These are phyloP conservation scores for Cardamine occulta DNA, from an alignment of 345 rosid species.

Conservation along the genomic window DNA sequence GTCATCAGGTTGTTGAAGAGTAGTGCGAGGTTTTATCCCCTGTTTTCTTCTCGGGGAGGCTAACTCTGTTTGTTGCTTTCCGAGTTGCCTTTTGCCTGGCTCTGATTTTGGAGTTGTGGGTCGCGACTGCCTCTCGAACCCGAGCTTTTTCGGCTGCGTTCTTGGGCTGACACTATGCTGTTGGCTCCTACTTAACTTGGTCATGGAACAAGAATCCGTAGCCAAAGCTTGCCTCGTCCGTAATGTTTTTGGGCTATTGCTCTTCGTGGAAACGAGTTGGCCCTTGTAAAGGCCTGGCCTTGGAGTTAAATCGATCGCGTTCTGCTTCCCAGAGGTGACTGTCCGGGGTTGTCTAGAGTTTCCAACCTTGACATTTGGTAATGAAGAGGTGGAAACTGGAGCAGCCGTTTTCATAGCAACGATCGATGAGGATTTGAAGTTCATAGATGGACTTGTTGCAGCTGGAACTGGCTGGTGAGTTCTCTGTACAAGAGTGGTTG, in stretches of 20 bases:
- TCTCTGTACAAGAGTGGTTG: slow-evolving; percentile 44
- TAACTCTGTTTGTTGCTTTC: slow-evolving; percentile 53
- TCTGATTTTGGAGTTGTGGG: slow-evolving; percentile 49
- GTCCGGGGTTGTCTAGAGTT: slow-evolving; percentile 45
- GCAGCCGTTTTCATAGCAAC: slow-evolving; percentile 54
- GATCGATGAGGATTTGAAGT: slow-evolving; percentile 54
- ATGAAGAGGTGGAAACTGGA: slow-evolving; percentile 41
- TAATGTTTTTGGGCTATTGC: slow-evolving; percentile 38
- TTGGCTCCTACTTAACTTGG: slow-evolving; percentile 47
- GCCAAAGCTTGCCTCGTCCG: slow-evolving; percentile 46
- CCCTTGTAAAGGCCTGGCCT: slow-evolving; percentile 47
- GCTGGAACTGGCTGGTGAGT: slow-evolving; percentile 47
- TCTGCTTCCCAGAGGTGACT: slow-evolving; percentile 49
- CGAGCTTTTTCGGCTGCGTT: slow-evolving; percentile 57
- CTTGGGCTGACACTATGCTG: slow-evolving; percentile 55
- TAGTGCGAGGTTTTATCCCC: slow-evolving; percentile 44
- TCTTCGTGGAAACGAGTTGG: slow-evolving; percentile 42
- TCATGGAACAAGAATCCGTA: slow-evolving; percentile 40
- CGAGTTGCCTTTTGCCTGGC: slow-evolving; percentile 49
- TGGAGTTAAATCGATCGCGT: slow-evolving; percentile 54
- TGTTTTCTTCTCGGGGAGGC: slow-evolving; percentile 51
- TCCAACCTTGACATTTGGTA: slow-evolving; percentile 42
- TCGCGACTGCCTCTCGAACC: slow-evolving; percentile 52
- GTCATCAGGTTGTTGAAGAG: slow-evolving; percentile 49
- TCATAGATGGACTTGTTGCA: slow-evolving; percentile 44